These are phyloP conservation scores for Paecilomyces variotii DNA, from an alignment of 2,329 filamentous ascomycete genomes.

Conservation along the genomic window DNA sequence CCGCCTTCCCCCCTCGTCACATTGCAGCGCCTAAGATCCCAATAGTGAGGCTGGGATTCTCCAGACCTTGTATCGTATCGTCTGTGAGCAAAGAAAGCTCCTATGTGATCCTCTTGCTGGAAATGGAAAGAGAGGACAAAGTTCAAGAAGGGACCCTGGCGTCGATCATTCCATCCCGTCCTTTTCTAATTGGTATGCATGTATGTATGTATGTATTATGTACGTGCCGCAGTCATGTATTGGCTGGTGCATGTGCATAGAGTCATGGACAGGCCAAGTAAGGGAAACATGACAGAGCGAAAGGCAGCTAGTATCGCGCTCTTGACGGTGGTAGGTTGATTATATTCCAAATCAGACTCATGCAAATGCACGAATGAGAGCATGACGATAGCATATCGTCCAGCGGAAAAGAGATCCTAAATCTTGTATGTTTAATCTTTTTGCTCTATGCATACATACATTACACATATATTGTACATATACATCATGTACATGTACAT, in stretches of 20 bases:
- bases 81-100: not conserved
- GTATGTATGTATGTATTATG: not conserved
- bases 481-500: not conserved
- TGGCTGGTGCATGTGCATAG: not conserved
- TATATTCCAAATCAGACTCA: not conserved
- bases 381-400: not conserved
- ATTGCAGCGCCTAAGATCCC: not conserved
- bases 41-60: not conserved
- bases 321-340: not conserved
- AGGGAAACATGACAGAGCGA: not conserved
- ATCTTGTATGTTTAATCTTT: too few species aligned
- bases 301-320: not conserved
- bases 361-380: not conserved
- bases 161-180: not conserved
- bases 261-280: not conserved
- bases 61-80: not conserved
- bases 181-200: not conserved
- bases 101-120: not conserved
- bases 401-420: not conserved
- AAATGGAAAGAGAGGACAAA: not conserved
- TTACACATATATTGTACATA: not conserved
- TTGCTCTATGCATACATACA: not conserved
- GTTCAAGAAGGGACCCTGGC: not conserved
- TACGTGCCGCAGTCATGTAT: not conserved
- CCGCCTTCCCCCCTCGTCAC: not conserved